These are phyloP conservation scores for Babesia caballi DNA, from an alignment of 169 alveolate species.

Conservation along the genomic window DNA sequence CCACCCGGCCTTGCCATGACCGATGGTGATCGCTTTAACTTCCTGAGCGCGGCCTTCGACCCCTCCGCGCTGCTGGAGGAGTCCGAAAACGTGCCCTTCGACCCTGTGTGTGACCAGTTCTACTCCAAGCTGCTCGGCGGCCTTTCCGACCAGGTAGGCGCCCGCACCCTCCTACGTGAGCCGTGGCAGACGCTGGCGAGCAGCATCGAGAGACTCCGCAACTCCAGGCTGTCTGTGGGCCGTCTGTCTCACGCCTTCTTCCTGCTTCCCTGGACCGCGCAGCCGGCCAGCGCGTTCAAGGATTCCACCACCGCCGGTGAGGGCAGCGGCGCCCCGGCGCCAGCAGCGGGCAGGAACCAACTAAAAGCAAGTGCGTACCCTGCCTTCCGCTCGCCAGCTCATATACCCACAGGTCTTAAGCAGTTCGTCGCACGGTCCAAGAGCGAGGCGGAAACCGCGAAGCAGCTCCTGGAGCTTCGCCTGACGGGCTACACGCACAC, in stretches of 20 bases:
- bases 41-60: conserved; percentile 38
- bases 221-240: conserved; percentile 11
- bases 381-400: background rate
- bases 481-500: conserved; percentile 35
- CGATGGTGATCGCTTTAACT: background rate
- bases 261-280: conserved; percentile 48
- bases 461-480: conserved; percentile 29
- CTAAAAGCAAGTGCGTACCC: conserved; percentile 14
- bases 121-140: conserved; percentile 5
- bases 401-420: conserved; percentile 4
- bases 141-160: conserved; percentile 41
- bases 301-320: background rate
- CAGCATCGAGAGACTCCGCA: background rate
- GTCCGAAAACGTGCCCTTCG: conserved; percentile 20
- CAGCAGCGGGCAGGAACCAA: background rate
- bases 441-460: conserved; percentile 17
- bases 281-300: conserved; percentile 3
- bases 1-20: conserved; percentile 3
- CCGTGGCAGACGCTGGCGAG: conserved; percentile 10
- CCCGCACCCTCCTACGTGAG: background rate
- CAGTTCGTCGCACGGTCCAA: conserved; percentile 18
- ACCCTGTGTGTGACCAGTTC: conserved; percentile 21
- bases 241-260: conserved; percentile 34
- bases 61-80: conserved; percentile 15
- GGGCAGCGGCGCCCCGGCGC: background rate